Base-by-base conservation (phyloP, 495 filamentous ascomycete species). In the Xylaria nigripes region DNA sequence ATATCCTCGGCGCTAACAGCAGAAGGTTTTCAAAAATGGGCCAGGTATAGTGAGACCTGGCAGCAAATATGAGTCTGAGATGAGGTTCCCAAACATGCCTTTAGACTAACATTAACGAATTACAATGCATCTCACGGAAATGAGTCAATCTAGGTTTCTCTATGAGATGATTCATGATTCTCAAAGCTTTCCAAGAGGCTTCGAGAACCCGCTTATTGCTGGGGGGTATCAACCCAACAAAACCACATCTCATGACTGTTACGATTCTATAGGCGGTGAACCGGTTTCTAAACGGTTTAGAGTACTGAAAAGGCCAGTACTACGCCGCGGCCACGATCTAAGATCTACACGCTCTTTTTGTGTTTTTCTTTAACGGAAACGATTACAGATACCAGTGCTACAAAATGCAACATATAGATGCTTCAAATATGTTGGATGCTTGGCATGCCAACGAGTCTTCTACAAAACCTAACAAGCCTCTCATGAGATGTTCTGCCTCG, bases 21-120 rank as follows among this genome's bases (percentile, higher is more conserved):
- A 34, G 3, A 44, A 76, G 75, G 75, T 3, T 77, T 77, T 22
- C 72, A 70, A 55, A 74, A 74, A 57, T 77, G 74, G 73, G 72
- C 72, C 24, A 69, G 61, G 57, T 77, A 77, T 59, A 67, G 65
- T 64, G 73, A 76, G 30, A 59, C 72, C 40, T 77, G 74, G 73
- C 65, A 68, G 45, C 60, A 66, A 50, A 60, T 65, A 21, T 71
- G 24, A 46, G 15, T 21, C 38, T 27, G 19, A 43, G 41, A 36
- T 47, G 23, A 42, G n/a, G 25, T 47, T 7, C 19, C 10, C 32
- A 48, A 23, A 46, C 25, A 51, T n/a, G n/a, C 13, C 21, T 24
- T 12, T 13, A 23, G 21, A 18, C 55, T 25, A 38, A 25, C 51
- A 40, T 13, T 38, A 16, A 22, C 30, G 32, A 16, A 22, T 42